These are phyloP conservation scores for Fusarium ramigenum DNA, from an alignment of 2,329 filamentous ascomycete species.

Conservation along the genomic window DNA sequence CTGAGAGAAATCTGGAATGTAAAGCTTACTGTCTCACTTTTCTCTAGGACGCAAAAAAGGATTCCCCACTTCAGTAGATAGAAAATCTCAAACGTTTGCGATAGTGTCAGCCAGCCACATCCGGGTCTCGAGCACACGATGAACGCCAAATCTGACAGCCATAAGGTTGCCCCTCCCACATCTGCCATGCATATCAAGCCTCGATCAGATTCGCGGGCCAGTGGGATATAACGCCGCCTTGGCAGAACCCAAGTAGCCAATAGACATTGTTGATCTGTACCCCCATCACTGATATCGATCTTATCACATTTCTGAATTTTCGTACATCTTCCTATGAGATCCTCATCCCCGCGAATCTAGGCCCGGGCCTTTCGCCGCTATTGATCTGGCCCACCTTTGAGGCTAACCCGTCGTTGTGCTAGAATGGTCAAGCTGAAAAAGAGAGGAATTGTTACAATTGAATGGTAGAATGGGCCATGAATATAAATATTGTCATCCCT, in stretches of 20 bases:
- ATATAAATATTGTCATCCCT: neutral
- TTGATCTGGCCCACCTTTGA: neutral
- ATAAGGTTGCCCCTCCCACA: neutral
- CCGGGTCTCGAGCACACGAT: neutral
- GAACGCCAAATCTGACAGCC: neutral
- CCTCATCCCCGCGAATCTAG: neutral
- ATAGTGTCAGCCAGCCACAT: neutral
- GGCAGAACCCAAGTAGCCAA: neutral
- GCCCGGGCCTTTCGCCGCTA: neutral
- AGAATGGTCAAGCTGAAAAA: neutral
- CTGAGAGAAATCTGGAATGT: neutral
- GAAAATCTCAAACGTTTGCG: accelerated
- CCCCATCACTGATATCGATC: neutral
- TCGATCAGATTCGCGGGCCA: neutral
- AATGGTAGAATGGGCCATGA: accelerated
- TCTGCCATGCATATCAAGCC: neutral
- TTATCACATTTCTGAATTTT: neutral
- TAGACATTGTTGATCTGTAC: neutral
- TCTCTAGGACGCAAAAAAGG: neutral
- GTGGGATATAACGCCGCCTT: neutral
- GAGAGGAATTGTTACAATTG: accelerated
- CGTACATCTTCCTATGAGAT: neutral
- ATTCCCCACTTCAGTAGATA: too few species aligned
- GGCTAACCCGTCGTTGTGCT: neutral
- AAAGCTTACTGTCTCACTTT: neutral